phyloP scores from a whole-genome alignment of 83 land plant species.

The Diphasiastrum complanatum region DNA sequence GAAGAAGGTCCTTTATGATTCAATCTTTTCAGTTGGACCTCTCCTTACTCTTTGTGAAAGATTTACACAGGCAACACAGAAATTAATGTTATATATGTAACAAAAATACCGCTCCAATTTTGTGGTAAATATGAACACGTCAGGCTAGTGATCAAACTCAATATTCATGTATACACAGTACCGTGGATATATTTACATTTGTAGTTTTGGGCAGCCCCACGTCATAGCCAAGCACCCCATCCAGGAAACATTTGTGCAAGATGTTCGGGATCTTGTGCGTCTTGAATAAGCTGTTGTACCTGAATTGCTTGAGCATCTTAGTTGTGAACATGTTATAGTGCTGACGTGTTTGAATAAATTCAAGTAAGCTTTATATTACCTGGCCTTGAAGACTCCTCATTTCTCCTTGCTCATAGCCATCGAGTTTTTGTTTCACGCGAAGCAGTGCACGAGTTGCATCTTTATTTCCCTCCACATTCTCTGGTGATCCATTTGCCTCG shows the following conservation, averaged over 20 bases:
- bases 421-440: conserved; percentile 96
- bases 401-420: conserved; percentile 97
- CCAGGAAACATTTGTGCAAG: conserved; percentile 87
- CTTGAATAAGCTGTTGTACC: conserved; percentile 94
- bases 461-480: conserved; percentile 76
- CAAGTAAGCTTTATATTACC: conserved; percentile 37
- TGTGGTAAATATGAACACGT: too few relatives aligned
- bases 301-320: conserved; percentile 77
- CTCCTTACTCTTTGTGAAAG: too few relatives aligned
- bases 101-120: too few relatives aligned
- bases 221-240: conserved; percentile 96
- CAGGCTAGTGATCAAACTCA: too few relatives aligned
- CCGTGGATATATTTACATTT: too few relatives aligned
- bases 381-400: conserved; percentile 91
- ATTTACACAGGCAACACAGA: too few relatives aligned
- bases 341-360: neutral
- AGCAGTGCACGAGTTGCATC: conserved; percentile 92
- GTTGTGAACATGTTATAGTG: neutral
- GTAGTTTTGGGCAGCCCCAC: neutral
- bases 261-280: conserved; percentile 82
- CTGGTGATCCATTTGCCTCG: conserved; percentile 51
- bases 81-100: too few relatives aligned
- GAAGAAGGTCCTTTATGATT: too few relatives aligned
- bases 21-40: too few relatives aligned
- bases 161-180: too few relatives aligned